Evolutionary conservation across 2,329 filamentous ascomycete species (phyloP).

Genomic region (Colletotrichum falcatum): DNA sequence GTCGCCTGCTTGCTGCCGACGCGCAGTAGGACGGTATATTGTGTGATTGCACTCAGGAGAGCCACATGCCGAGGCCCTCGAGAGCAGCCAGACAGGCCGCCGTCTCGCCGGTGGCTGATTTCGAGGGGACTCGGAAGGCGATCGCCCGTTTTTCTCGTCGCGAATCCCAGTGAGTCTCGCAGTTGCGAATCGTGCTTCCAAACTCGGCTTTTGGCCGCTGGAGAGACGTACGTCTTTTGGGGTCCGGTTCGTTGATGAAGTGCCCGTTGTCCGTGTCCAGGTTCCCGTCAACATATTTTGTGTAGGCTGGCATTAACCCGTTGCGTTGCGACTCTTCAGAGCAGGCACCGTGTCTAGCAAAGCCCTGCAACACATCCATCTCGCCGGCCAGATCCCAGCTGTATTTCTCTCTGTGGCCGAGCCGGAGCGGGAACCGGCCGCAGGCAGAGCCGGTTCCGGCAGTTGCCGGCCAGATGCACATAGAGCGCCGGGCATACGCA

Average conservation of each 20-base stretch:
- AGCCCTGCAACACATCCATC: not conserved
- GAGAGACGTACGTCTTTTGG: not conserved
- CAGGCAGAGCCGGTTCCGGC: not conserved
- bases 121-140: not conserved
- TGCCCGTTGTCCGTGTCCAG: not conserved
- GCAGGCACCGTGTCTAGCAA: not conserved
- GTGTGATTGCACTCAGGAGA: no score
- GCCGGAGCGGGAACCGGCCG: not conserved
- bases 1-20: no score
- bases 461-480: not conserved
- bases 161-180: not conserved
- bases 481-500: not conserved
- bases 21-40: no score
- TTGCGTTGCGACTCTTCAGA: not conserved
- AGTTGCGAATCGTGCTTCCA: not conserved
- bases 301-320: not conserved
- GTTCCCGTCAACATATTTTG: not conserved
- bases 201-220: not conserved
- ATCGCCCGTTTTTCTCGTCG: not conserved
- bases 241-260: not conserved
- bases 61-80: no score
- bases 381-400: not conserved
- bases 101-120: not conserved
- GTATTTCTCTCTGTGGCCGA: not conserved
- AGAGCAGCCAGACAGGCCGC: no score